Evolutionary conservation across 331 rosid species (phyloP).

Genomic region (Ulmus americana): DNA sequence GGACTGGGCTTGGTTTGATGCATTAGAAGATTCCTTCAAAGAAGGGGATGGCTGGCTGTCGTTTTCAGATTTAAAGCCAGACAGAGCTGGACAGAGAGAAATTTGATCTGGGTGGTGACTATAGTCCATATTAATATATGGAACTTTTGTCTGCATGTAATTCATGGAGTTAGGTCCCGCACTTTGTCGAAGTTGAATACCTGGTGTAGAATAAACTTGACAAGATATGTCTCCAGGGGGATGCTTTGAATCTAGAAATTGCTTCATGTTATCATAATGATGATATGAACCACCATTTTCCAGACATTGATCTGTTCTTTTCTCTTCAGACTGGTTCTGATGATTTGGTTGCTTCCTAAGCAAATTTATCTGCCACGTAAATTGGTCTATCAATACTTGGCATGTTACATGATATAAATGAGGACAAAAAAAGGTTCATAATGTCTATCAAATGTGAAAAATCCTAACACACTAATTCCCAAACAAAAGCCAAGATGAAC

Average conservation of each 20-base stretch:
- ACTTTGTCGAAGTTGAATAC: conserved; percentile 30
- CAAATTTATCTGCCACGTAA: conserved; percentile 23
- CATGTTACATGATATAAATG: not conserved
- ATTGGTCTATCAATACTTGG: conserved; percentile 12
- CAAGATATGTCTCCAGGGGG: conserved; percentile 32
- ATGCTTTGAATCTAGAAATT: conserved; percentile 32
- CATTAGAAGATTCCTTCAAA: conserved; percentile 49
- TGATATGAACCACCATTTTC: conserved; percentile 35
- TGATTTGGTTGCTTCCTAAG: conserved; percentile 34
- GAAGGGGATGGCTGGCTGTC: conserved; percentile 24
- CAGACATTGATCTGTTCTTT: conserved; percentile 23
- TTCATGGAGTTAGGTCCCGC: conserved; percentile 28
- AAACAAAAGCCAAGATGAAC: not conserved
- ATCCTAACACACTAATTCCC: not conserved
- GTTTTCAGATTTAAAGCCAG: conserved; percentile 37
- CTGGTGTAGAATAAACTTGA: conserved; percentile 34
- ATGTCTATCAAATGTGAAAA: not conserved
- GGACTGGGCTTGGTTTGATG: conserved; percentile 37
- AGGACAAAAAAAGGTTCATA: not conserved
- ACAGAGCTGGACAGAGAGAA: conserved; percentile 29
- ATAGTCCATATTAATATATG: conserved; percentile 22
- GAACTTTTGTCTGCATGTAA: conserved; percentile 29
- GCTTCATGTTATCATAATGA: conserved; percentile 22
- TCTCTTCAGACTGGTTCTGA: conserved; percentile 25
- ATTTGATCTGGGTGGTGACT: conserved; percentile 26